Evolutionary conservation across 2,329 filamentous ascomycete genomes (phyloP).

Genomic region (Pyricularia grisea): DNA sequence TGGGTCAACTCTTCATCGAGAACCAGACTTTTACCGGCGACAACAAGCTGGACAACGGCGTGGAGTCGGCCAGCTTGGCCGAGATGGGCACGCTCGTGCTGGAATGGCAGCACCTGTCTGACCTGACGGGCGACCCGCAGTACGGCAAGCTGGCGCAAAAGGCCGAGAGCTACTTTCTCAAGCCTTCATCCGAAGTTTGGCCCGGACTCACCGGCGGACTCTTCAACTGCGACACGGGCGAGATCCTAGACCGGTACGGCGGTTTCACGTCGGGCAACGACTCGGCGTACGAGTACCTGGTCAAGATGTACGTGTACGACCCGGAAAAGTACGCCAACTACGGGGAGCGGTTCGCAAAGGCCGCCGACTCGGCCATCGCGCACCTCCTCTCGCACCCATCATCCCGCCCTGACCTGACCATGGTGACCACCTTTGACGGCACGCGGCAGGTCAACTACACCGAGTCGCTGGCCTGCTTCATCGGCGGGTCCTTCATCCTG

Average conservation of each 20-base stretch:
- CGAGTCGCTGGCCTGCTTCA: conserved; percentile 60
- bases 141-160: conserved; percentile 65
- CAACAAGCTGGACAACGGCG: background rate
- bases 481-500: conserved; percentile 61
- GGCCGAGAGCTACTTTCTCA: conserved; percentile 57
- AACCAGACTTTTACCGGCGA: conserved; percentile 24
- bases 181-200: conserved; percentile 31
- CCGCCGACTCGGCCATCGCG: conserved; percentile 65
- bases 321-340: conserved; percentile 51
- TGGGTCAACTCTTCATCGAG: conserved; percentile 27
- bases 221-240: conserved; percentile 12
- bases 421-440: conserved; percentile 47
- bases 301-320: conserved; percentile 87
- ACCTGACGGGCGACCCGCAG: conserved; percentile 62
- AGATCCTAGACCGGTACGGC: background rate
- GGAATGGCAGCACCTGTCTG: conserved; percentile 64
- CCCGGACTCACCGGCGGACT: conserved; percentile 11
- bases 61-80: conserved; percentile 14
- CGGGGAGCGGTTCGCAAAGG: conserved; percentile 64
- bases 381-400: conserved; percentile 59
- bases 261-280: conserved; percentile 21
- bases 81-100: conserved; percentile 56
- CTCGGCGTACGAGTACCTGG: conserved; percentile 42
- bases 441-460: conserved; percentile 32
- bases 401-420: conserved; percentile 12